Percentiles rank a stretch among this genome's conserved stretches.
Evolutionary conservation across 306 rosid species (phyloP).

Genomic region (Fagus sylvatica): DNA sequence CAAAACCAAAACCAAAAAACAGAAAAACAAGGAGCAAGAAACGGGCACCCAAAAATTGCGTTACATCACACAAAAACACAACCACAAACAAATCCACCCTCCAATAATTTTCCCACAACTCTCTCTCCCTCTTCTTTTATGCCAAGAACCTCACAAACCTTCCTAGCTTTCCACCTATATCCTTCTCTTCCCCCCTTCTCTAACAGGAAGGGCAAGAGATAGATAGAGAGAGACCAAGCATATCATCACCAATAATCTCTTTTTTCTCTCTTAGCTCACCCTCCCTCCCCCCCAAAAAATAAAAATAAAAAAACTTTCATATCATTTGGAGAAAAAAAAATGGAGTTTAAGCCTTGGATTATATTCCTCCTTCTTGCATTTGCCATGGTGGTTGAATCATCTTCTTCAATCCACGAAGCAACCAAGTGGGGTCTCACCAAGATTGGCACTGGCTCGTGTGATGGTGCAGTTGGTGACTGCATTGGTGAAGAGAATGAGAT

Average conservation of each 20-base stretch:
- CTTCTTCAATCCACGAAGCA: slow-evolving; percentile 21
- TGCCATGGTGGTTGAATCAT: slow-evolving; percentile 30
- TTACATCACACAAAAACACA: slow-evolving; percentile 10
- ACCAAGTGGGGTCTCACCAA: slow-evolving; percentile 13
- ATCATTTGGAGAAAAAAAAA: not conserved
- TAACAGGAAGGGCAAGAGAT: slow-evolving; percentile 27
- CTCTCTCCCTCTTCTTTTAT: slow-evolving; percentile 15
- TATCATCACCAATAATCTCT: too few species aligned
- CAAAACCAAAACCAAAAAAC: not conserved
- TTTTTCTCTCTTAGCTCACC: not conserved
- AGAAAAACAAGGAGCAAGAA: slow-evolving; percentile 26
- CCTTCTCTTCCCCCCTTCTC: slow-evolving; percentile 24
- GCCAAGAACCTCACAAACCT: slow-evolving; percentile 15
- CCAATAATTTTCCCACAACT: not conserved
- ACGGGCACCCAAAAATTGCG: slow-evolving; percentile 17
- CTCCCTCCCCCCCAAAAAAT: too few species aligned
- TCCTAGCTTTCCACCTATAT: slow-evolving; percentile 10
- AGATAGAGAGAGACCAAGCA: not conserved
- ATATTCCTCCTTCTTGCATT: slow-evolving; percentile 33
- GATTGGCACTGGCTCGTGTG: slow-evolving; percentile 2
- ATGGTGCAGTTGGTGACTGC: slow-evolving; percentile 8
- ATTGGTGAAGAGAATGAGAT: slow-evolving; percentile 46
- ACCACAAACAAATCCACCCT: slow-evolving; percentile 5
- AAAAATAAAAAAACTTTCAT: too few species aligned
- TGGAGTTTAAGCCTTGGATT: slow-evolving; percentile 38